These are phyloP conservation scores for Macrophomina phaseolina DNA, from an alignment of 2,329 filamentous ascomycete genomes.

Conservation along the genomic window DNA sequence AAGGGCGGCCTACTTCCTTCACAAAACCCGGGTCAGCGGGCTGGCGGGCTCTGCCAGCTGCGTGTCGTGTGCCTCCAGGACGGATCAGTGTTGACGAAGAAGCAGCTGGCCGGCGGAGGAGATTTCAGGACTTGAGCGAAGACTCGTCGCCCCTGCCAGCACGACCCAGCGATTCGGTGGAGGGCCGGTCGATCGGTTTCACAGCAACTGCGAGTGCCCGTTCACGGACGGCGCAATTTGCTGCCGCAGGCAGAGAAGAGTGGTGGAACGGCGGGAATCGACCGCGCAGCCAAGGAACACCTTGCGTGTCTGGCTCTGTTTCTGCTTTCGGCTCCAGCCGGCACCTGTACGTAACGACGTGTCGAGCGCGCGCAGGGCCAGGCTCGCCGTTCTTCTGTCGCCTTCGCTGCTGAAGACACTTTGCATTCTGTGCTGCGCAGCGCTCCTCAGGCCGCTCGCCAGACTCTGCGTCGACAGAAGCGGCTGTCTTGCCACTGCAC, in stretches of 20 bases:
- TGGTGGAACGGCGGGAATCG: conserved; percentile 24
- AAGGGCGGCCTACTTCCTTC: conserved; percentile 12
- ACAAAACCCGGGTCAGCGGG: conserved; percentile 23
- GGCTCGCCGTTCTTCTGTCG: conserved; percentile 7
- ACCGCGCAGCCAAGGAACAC: conserved; percentile 19
- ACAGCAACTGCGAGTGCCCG: conserved; percentile 15
- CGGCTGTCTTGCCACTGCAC: conserved; percentile 15
- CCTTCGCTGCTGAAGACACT: conserved; percentile 6
- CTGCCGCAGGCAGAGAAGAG: conserved; percentile 14
- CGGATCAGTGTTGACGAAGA: conserved; percentile 11
- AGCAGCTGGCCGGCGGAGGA: conserved; percentile 7
- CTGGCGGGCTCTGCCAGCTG: background rate
- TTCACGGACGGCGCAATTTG: conserved; percentile 20
- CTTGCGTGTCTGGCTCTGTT: conserved; percentile 23
- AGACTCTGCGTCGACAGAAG: conserved; percentile 1
- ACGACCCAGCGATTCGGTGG: conserved; percentile 15
- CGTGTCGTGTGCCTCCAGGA: conserved; percentile 13
- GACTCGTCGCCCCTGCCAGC: background rate
- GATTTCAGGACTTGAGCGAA: conserved; percentile 18
- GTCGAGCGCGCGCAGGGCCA: conserved; percentile 1
- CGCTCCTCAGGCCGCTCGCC: background rate
- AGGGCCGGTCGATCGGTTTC: conserved; percentile 26
- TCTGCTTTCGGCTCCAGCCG: conserved; percentile 23
- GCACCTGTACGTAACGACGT: conserved; percentile 23
- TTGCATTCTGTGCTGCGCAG: conserved; percentile 5